These are phyloP conservation scores for Rhizophagus clarus DNA, from an alignment of 192 early-diverging fungal genomes.

Conservation along the genomic window DNA sequence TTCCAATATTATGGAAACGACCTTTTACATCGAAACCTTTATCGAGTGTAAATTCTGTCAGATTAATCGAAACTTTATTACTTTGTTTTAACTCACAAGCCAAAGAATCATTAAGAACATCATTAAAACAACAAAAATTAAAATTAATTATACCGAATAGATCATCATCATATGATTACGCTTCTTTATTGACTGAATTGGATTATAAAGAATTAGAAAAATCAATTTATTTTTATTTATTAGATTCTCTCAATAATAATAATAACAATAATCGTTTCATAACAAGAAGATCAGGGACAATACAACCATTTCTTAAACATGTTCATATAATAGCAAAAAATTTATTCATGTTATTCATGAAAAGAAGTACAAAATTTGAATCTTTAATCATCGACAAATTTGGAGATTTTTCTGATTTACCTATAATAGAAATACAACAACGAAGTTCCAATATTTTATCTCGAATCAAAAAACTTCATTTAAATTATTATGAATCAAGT, in stretches of 20 bases:
- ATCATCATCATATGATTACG: neutral
- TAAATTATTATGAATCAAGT: neutral
- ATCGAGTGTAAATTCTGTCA: neutral
- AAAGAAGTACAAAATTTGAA: neutral
- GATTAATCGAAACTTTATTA: neutral
- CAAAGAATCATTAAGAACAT: neutral
- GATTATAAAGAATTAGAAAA: conserved; percentile 8
- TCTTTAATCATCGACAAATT: conserved; percentile 1
- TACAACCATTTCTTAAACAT: neutral
- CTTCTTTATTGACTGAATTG: neutral
- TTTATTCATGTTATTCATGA: neutral
- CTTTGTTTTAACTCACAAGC: neutral
- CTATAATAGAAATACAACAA: neutral
- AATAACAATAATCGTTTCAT: neutral
- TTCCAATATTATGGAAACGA: neutral
- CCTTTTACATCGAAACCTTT: neutral
- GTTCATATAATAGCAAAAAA: neutral
- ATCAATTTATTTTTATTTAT: neutral
- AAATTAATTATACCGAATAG: neutral
- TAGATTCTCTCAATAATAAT: neutral
- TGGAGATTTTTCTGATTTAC: neutral
- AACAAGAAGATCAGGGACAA: no score
- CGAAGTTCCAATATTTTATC: neutral
- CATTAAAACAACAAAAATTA: neutral
- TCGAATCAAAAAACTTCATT: neutral